Evolutionary conservation across 225 moss, liverwort and hornwort species (phyloP), one percentile per base, ranked within the genome.

Genomic region (Pleurozium schreberi): DNA sequence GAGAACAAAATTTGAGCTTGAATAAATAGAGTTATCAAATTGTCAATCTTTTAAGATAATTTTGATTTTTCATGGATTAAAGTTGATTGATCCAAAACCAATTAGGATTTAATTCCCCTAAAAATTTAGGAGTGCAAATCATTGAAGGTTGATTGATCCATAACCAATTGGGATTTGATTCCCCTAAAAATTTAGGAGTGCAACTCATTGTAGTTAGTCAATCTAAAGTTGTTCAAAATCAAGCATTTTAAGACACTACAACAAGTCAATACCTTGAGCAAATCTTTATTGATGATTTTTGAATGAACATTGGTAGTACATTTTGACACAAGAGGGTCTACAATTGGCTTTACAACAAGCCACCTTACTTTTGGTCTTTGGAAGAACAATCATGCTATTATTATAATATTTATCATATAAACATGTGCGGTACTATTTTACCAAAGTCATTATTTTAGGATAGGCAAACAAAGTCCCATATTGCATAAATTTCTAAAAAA

Each of bases 221-320:
- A 68, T n/a, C 2, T n/a, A n/a, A 68, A n/a, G 12, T 1, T n/a
- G 1, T 40, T 40, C 8, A 40, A 40, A 69, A 40, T 40, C 23
- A 23, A 2, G 0, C 13, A 23, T 68, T 68, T 68, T n/a, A 13
- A 1, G 8, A 4, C 25, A 40, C 8, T 40, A 40, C 0, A 1
- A 69, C 8, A 36, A 68, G n/a, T 68, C 2, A 2, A 68, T 19
- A 66, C 36, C 6, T 20, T 38, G 1, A 4, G 38, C 21, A 67
- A 38, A n/a, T 8, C 7, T 22, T 12, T 16, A 40, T 23, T 12
- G 13, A n/a, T 23, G 2, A n/a, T n/a, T 68, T n/a, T n/a, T 23
- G 6, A 23, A 68, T n/a, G 23, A 68, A 68, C 4, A 0, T 4
- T 12, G 2, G 12, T 68, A 19, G 4, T n/a, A 22, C 12, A 22